phyloP scores from a whole-genome alignment of 306 rosid genomes.

The Quercus dentata region DNA sequence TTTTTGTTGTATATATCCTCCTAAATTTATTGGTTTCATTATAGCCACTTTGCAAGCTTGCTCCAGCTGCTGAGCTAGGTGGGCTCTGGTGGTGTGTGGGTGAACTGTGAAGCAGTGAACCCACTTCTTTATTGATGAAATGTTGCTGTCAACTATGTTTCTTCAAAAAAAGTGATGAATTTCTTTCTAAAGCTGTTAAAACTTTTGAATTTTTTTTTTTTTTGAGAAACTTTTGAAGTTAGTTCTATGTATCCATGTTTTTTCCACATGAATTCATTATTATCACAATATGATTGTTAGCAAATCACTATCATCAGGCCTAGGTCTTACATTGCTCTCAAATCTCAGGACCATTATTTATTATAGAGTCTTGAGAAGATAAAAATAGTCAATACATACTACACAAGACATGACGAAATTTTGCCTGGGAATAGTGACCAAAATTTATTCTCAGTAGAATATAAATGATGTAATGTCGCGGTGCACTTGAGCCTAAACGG shows the following conservation, averaged over 20 bases:
- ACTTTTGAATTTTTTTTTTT: neutral
- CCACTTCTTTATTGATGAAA: neutral
- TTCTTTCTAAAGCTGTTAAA: neutral
- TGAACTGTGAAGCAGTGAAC: neutral
- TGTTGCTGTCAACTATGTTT: neutral
- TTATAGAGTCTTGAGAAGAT: neutral
- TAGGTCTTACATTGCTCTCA: neutral
- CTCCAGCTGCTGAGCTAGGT: neutral
- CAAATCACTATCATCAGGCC: constrained; percentile 18
- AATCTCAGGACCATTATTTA: neutral
- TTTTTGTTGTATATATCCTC: too few relatives aligned
- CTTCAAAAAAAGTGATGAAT: neutral
- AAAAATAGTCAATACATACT: neutral
- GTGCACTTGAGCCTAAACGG: constrained; percentile 93
- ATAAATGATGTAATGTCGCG: constrained; percentile 37
- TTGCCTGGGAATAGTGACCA: neutral
- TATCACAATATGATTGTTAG: constrained; percentile 33
- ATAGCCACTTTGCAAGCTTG: neutral
- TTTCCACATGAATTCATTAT: constrained; percentile 31
- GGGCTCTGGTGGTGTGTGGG: neutral
- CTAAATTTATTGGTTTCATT: neutral
- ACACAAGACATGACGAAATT: neutral
- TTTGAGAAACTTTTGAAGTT: neutral
- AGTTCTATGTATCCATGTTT: constrained; percentile 16
- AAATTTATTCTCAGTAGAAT: neutral